A percentile compares a stretch with the other conserved stretches of the same genome.
phyloP scores from a whole-genome alignment of 1,284 basidiomycete genomes.

The Ustanciosporium gigantosporum region DNA sequence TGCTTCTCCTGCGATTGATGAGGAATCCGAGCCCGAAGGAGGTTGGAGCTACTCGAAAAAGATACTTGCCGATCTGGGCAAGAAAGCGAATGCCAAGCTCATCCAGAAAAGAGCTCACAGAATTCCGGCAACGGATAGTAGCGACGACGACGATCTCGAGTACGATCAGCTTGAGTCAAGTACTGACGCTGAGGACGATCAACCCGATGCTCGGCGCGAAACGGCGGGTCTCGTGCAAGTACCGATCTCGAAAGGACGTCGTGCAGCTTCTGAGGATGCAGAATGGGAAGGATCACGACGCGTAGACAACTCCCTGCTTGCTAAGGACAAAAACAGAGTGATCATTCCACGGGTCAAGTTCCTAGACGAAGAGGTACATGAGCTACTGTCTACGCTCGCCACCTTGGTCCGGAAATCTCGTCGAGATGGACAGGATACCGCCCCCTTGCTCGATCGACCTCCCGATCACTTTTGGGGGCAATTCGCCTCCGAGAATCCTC shows the following conservation, averaged over 20 bases:
- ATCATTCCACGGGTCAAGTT: constrained; percentile 5
- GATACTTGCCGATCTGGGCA: background rate
- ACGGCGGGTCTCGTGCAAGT: no score
- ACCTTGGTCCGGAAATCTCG: constrained; percentile 1
- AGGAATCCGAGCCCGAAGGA: constrained; percentile 28
- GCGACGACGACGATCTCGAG: constrained; percentile 4
- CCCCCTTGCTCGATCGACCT: constrained; percentile 1
- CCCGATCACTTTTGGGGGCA: constrained; percentile 17
- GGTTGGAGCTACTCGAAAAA: constrained; percentile 1
- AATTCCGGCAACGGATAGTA: no score
- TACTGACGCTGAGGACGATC: background rate
- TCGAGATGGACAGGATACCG: background rate
- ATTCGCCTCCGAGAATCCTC: constrained; percentile 3
- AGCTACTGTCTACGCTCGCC: constrained; percentile 2
- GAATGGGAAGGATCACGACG: constrained; percentile 23
- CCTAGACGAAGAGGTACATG: constrained; percentile 7
- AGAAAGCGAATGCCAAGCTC: no score
- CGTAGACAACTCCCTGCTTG: constrained; percentile 4
- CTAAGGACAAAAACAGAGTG: background rate
- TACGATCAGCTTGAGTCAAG: constrained; percentile 5
- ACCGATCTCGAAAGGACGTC: no score
- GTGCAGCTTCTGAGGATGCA: background rate
- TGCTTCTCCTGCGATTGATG: constrained; percentile 9
- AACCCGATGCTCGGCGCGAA: background rate
- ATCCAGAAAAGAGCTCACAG: no score